Evolutionary conservation across 306 rosid genomes (phyloP), one percentile per base, ranked within the genome.

Genomic region (Sechiopsis laciniata): DNA sequence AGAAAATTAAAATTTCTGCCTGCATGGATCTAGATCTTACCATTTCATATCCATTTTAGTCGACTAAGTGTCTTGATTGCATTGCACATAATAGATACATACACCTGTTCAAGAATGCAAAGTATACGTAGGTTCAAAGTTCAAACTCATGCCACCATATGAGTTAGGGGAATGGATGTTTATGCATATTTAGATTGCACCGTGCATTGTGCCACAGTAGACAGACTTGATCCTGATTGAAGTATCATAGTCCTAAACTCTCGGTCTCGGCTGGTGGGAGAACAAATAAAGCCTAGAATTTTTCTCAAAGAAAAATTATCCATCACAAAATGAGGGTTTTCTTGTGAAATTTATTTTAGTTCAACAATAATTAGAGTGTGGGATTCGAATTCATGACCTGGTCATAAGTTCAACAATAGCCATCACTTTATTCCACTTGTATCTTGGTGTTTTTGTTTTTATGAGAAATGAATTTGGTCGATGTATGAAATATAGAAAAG

Each of bases 171-270:
- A 64, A 19, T 66, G 19, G 32, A 66, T 19, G 11, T 66, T 64
- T 42, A 10, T 0, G 29, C 54, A 11, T 40, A 37, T 19, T 19
- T 40, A 4, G 8, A 20, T 45, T 67, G 7, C 29, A 19, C 72
- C 35, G 20, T 66, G 35, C 55, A 46, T 66, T 19, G 35, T 45
- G 11, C 32, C 55, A 24, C 42, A 1, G 22, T 65, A 40, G 29
- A 20, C 35, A 19, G 17, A 20, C 32, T 5, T 4, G 55, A 19
- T 66, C 37, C 10, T 17, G 35, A 20, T 37, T 17, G 10, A 17
- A 40, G 71, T 42, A 65, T 65, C 71, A 37, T 65, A 37, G 17
- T 45, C 55, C 72, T 19, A 20, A 17, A 66, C n/a, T 66, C 17
- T 5, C 11, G 4, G 46, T 4, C 29, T 26, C 29, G 2, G 29